Conservation (phyloP, 768 basidiomycete species). For the Hypholoma sublateritium region DNA sequence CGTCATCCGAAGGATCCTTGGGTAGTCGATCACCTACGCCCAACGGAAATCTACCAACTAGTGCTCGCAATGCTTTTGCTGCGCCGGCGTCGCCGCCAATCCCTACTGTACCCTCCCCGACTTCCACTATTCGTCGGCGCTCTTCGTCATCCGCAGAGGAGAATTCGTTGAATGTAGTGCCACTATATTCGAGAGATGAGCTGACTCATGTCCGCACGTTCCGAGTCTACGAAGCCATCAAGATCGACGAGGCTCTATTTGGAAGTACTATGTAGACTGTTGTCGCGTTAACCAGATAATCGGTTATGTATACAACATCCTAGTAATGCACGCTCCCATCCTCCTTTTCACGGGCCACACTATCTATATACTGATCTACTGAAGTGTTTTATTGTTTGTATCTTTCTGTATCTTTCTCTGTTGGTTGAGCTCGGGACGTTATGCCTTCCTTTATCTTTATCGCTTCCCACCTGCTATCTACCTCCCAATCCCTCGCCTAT, state of each 20-base stretch:
- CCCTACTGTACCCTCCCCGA: neutral
- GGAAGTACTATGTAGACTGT: constrained; percentile 12
- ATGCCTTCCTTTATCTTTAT: too few species aligned
- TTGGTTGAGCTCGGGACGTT: too few species aligned
- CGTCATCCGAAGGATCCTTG: neutral
- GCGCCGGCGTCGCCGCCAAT: neutral
- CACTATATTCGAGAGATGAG: constrained; percentile 30
- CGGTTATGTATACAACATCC: neutral
- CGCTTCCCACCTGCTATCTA: too few species aligned
- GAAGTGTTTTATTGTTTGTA: too few species aligned
- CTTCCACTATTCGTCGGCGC: neutral
- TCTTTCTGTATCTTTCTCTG: too few species aligned
- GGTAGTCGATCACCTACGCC: neutral
- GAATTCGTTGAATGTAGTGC: constrained; percentile 14
- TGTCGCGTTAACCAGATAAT: neutral
- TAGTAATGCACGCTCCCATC: too few species aligned
- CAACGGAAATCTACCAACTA: constrained; percentile 7
- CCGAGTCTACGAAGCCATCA: constrained; percentile 52
- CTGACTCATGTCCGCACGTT: constrained; percentile 54
- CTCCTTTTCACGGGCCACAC: too few species aligned
- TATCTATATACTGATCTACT: too few species aligned
- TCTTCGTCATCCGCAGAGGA: neutral
- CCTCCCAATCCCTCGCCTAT: too few species aligned
- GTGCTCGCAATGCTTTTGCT: neutral
- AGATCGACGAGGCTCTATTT: constrained; percentile 30